These are phyloP conservation scores for Aurinia saxatilis DNA, from an alignment of 345 rosid genomes.

Conservation along the genomic window DNA sequence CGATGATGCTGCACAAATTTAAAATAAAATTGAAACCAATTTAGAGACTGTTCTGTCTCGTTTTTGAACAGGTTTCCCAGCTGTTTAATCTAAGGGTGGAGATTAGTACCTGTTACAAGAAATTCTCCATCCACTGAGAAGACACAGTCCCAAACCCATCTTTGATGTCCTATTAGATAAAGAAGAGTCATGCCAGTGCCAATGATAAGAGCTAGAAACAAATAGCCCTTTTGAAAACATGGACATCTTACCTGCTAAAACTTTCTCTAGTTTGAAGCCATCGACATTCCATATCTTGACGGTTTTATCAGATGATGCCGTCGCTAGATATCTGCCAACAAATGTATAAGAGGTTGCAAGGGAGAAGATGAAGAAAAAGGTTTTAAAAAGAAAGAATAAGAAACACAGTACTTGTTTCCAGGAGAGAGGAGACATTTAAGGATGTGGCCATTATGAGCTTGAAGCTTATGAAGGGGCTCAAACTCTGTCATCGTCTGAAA, in stretches of 20 bases:
- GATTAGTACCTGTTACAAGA: conserved; percentile 65
- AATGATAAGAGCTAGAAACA: not conserved
- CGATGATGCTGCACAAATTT: conserved; percentile 57
- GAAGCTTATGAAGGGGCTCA: conserved; percentile 94
- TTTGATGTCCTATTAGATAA: conserved; percentile 67
- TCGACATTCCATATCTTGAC: conserved; percentile 98
- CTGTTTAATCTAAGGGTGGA: not conserved
- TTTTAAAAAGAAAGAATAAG: not conserved
- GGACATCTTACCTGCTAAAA: conserved; percentile 46
- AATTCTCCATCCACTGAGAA: conserved; percentile 98
- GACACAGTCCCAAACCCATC: conserved; percentile 99
- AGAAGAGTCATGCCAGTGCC: not conserved
- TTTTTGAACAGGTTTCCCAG: not conserved
- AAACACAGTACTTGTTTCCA: conserved; percentile 54
- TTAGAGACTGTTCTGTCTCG: not conserved
- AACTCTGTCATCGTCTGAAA: conserved; percentile 87
- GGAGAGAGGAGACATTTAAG: conserved; percentile 95
- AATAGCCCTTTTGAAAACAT: not conserved
- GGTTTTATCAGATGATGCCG: conserved; percentile 89
- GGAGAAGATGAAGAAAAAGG: not conserved
- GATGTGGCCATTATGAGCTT: conserved; percentile 80
- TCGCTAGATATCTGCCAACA: conserved; percentile 73
- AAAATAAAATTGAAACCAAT: not conserved
- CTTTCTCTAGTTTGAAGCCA: conserved; percentile 88
- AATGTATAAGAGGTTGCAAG: not conserved